phyloP scores from a whole-genome alignment of 495 filamentous ascomycete genomes.

The Aspergillus bridgeri region DNA sequence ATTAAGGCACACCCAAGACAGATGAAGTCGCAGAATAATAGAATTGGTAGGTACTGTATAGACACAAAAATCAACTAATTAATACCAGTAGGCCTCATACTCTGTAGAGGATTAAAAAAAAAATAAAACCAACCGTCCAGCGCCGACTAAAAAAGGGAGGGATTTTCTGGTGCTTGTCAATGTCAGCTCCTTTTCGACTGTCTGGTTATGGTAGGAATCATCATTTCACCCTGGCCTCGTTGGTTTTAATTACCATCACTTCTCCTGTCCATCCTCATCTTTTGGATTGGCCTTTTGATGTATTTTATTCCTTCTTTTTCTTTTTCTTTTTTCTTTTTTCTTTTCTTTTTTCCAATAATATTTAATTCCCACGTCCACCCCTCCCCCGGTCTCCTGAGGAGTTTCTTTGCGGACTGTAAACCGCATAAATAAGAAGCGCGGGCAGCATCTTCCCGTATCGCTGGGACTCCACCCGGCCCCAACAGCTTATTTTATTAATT shows the following conservation, averaged over 20 bases:
- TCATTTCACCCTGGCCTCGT: slow-evolving; percentile 1
- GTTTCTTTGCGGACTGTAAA: background rate
- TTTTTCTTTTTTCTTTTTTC: background rate
- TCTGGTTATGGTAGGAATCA: slow-evolving; percentile 1
- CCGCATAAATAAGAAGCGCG: slow-evolving; percentile 5
- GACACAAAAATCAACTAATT: no score
- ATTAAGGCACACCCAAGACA: no score
- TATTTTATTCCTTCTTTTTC: background rate
- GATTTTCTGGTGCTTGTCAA: background rate
- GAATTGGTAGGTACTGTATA: no score
- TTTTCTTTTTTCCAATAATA: background rate
- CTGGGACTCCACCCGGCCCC: slow-evolving; percentile 3
- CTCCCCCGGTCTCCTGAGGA: background rate
- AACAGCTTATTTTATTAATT: slow-evolving; percentile 15
- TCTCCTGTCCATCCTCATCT: background rate
- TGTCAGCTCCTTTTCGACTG: slow-evolving; percentile 3
- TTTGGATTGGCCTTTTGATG: background rate
- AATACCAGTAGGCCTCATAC: background rate
- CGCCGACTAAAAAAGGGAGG: background rate
- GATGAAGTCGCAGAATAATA: background rate
- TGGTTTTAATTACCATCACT: slow-evolving; percentile 4
- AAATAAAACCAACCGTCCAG: background rate
- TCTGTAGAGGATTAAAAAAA: no score
- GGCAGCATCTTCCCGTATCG: slow-evolving; percentile 12
- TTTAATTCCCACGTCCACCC: no score